Conservation (phyloP, 208 protist species). For the Leishmania turanica region DNA sequence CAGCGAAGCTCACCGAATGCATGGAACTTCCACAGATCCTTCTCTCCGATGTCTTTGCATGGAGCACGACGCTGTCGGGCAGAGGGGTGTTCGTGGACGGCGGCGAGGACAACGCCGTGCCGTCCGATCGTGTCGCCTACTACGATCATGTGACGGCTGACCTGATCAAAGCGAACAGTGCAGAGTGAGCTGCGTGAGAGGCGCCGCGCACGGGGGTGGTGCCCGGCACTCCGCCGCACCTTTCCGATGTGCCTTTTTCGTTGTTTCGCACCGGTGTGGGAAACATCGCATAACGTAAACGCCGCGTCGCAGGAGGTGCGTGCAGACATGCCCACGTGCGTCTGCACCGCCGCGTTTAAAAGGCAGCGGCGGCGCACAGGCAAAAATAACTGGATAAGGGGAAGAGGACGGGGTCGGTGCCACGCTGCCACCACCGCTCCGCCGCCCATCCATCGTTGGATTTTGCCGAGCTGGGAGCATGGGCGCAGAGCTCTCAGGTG, state of each 20-base stretch:
- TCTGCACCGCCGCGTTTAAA: background rate
- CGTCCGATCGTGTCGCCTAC: constrained; percentile 60
- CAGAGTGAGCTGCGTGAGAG: constrained; percentile 9
- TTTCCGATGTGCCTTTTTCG: background rate
- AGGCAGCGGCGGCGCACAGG: background rate
- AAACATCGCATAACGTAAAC: background rate
- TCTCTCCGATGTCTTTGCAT: constrained; percentile 45
- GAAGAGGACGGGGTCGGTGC: background rate
- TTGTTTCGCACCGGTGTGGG: background rate
- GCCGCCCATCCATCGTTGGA: background rate
- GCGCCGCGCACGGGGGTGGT: background rate
- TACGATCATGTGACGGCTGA: constrained; percentile 88
- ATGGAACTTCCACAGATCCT: constrained; percentile 67
- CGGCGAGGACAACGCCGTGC: constrained; percentile 48
- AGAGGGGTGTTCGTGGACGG: constrained; percentile 57
- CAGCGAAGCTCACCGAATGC: constrained; percentile 60
- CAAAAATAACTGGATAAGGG: background rate
- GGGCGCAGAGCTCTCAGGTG: background rate
- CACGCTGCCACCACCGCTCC: background rate
- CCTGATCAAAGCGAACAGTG: constrained; percentile 66
- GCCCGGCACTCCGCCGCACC: background rate
- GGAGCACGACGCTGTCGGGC: constrained; percentile 25
- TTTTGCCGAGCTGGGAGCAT: background rate
- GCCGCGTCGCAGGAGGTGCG: background rate
- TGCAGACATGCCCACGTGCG: background rate